phyloP scores from a whole-genome alignment of 169 alveolate genomes.

The Plasmodium reichenowi region DNA sequence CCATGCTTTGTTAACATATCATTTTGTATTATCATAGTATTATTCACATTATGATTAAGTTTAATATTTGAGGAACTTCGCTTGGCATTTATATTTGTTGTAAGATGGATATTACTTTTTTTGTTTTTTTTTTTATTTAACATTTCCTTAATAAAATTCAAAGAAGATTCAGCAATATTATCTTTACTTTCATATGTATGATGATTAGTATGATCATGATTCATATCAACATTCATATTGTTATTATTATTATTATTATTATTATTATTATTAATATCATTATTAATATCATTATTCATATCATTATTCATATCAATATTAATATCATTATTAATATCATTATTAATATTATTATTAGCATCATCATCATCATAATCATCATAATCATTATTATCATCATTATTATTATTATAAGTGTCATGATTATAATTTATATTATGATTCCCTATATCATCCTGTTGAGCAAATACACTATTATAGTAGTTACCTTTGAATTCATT shows the following conservation, averaged over 20 bases:
- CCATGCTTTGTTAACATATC: not conserved
- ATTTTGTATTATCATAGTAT: not conserved
- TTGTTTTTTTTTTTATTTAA: conserved; percentile 8
- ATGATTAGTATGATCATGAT: not conserved
- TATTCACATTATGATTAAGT: not conserved
- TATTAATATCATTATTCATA: no score
- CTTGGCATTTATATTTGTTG: not conserved
- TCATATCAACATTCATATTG: not conserved
- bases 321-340: no score
- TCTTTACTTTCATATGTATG: not conserved
- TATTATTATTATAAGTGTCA: not conserved
- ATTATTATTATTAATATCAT: no score
- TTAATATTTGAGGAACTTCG: not conserved
- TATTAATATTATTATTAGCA: no score
- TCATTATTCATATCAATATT: not conserved
- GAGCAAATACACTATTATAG: not conserved
- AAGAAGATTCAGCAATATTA: not conserved
- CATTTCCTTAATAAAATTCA: not conserved
- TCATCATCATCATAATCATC: no score
- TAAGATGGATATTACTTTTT: not conserved
- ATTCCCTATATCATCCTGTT: not conserved
- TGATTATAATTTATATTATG: not conserved
- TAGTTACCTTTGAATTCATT: conserved; percentile 4
- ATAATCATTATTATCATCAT: no score
- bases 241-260: no score